Evolutionary conservation across 441 rosid species (phyloP), one percentile per base, ranked within the genome.

Genomic region (Mallotus japonicus): DNA sequence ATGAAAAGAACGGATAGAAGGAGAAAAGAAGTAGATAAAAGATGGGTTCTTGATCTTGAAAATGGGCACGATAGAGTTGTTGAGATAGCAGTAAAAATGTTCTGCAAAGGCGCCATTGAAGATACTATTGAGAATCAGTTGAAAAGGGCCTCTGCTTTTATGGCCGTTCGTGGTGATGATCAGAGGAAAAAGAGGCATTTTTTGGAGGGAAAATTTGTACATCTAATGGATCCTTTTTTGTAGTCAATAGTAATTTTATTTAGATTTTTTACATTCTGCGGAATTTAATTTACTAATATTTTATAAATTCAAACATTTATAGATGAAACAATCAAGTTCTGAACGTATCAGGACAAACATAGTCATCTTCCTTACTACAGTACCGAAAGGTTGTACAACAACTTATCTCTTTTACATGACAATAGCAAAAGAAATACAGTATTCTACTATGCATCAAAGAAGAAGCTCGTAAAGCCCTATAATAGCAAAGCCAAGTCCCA

Each of bases 1-100:
- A 78, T 65, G 68, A 78, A 77, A 61, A 80, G 71, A 70, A 82
- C 55, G 2, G 89, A 87, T 60, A 86, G 76, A 68, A 88, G 71
- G 60, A 81, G 74, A 24, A 76, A 57, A 53, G 73, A 75, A 57
- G 78, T 65, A 72, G 66, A 54, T 46, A 83, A 59, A 75, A 80
- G 53, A 59, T 76, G 78, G 49, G 74, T 72, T 78, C 76, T 75
- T 78, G 82, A 74, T 44, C 24, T 55, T 15, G 68, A 72, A 42
- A 72, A 53, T 15, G 69, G 69, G 19, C 65, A 70, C 54, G 62
- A 22, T 7, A 65, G 34, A 37, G 69, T 62, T 73, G 75, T 76
- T 81, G 76, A 67, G 34, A 79, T 42, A 51, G 74, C 19, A 56
- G 74, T 67, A 20, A 66, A 28, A 24, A 55, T 57, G 65, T 73